A percentile compares a stretch with the other conserved stretches of the same genome.
These are phyloP conservation scores for Royoungia palumana DNA, from an alignment of 768 basidiomycete genomes.

Conservation along the genomic window DNA sequence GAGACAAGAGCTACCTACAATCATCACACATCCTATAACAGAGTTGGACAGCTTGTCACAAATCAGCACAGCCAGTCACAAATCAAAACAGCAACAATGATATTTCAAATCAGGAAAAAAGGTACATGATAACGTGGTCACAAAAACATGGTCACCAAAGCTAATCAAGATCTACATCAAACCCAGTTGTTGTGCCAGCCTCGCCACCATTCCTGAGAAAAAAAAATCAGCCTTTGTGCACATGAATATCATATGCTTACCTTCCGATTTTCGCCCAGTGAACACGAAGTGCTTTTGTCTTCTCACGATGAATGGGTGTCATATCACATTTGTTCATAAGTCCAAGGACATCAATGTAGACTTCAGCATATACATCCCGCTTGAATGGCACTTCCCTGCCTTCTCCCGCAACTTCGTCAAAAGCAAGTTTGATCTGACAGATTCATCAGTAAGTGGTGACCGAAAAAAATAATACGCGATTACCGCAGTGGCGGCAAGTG, in stretches of 20 bases:
- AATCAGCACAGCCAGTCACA: too few relatives aligned
- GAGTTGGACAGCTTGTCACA: too few relatives aligned
- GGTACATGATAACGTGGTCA: too few relatives aligned
- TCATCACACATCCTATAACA: too few relatives aligned
- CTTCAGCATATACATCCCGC: neutral
- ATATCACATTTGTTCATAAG: conserved; percentile 5
- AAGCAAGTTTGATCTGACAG: conserved; percentile 1
- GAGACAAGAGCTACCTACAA: too few relatives aligned
- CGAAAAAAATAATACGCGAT: neutral
- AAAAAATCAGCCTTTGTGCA: too few relatives aligned
- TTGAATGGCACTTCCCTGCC: conserved; percentile 10
- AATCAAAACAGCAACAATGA: too few relatives aligned
- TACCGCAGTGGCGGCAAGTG: conserved; percentile 1
- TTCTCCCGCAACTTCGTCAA: neutral
- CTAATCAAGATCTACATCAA: conserved; percentile 1
- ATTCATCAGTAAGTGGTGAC: neutral
- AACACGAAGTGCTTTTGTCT: neutral
- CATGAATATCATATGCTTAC: neutral
- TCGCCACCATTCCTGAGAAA: neutral
- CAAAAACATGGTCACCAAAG: too few relatives aligned
- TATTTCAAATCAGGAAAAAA: too few relatives aligned
- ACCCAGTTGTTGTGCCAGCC: neutral
- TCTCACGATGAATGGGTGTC: neutral
- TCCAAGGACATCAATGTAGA: conserved; percentile 1
- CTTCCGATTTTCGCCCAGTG: neutral